Conservation (phyloP, 306 rosid species). For the Sindora glabra region DNA sequence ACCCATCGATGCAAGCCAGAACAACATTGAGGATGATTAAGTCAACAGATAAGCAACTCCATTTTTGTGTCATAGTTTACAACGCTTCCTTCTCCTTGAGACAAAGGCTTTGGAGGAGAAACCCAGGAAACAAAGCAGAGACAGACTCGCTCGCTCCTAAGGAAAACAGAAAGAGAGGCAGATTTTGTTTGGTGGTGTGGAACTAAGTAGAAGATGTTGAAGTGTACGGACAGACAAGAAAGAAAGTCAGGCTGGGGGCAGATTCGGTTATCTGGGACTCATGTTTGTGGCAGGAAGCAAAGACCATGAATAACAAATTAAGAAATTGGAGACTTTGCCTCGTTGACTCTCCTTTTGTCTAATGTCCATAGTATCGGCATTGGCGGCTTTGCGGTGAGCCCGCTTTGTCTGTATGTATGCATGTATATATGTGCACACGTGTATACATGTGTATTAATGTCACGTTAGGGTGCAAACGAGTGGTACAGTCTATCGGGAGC, state of each 20-base stretch:
- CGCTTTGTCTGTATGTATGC: too few relatives aligned
- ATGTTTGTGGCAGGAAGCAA: neutral
- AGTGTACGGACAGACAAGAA: neutral
- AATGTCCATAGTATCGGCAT: too few relatives aligned
- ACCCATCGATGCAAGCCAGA: conserved; percentile 42
- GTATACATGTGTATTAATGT: too few relatives aligned
- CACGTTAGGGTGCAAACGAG: too few relatives aligned
- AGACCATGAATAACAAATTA: neutral
- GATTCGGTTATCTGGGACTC: neutral
- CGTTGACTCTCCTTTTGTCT: neutral
- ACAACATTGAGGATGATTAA: conserved; percentile 36
- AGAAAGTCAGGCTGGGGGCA: neutral
- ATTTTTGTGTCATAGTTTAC: conserved; percentile 9
- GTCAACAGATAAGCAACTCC: conserved; percentile 30
- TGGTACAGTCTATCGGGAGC: too few relatives aligned
- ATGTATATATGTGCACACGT: too few relatives aligned
- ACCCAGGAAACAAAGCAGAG: neutral
- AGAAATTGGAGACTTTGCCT: neutral
- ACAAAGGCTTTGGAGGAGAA: neutral
- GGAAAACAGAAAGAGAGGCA: neutral
- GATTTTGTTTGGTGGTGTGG: neutral
- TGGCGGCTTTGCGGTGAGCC: too few relatives aligned
- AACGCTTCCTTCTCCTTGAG: neutral
- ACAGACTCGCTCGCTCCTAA: neutral
- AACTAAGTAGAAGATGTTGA: neutral